phyloP scores from a whole-genome alignment of 2,329 filamentous ascomycete genomes.

The Fonsecaea multimorphosa region DNA sequence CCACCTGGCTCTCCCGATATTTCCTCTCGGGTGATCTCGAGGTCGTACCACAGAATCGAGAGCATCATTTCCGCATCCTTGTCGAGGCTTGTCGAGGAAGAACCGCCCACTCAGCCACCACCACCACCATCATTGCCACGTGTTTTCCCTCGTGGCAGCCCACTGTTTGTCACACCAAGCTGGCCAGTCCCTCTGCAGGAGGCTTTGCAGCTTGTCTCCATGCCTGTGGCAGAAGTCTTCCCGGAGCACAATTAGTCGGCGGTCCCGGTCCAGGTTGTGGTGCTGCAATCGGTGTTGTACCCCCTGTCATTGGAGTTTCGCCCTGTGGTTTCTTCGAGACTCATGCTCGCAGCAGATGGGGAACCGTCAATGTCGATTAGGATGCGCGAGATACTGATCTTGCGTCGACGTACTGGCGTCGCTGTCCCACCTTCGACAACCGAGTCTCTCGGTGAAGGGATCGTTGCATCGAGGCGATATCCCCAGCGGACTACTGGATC shows the following conservation, averaged over 20 bases:
- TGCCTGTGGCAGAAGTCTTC: neutral
- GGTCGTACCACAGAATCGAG: neutral
- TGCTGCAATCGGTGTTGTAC: slow-evolving; percentile 23
- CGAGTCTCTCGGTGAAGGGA: neutral
- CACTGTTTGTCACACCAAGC: neutral
- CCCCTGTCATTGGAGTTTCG: neutral
- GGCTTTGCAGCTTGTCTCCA: neutral
- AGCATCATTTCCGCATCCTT: neutral
- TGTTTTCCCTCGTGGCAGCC: slow-evolving; percentile 18
- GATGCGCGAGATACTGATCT: slow-evolving; percentile 33
- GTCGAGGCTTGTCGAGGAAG: neutral
- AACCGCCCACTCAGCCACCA: slow-evolving; percentile 2
- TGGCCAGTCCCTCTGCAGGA: neutral
- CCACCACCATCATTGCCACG: slow-evolving; percentile 4
- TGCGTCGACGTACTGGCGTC: slow-evolving; percentile 27
- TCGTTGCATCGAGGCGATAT: slow-evolving; percentile 5
- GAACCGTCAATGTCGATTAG: slow-evolving; percentile 32
- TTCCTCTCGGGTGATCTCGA: neutral
- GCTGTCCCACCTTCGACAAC: neutral
- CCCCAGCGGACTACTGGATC: slow-evolving; percentile 22
- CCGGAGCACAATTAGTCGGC: slow-evolving; percentile 19
- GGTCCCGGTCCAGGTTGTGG: slow-evolving; percentile 13
- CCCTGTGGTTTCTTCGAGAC: slow-evolving; percentile 16
- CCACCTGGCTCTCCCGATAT: neutral
- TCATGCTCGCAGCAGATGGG: slow-evolving; percentile 21